These are phyloP conservation scores for Vaccinium macrocarpon DNA, from an alignment of 148 eudicot species.

Conservation along the genomic window DNA sequence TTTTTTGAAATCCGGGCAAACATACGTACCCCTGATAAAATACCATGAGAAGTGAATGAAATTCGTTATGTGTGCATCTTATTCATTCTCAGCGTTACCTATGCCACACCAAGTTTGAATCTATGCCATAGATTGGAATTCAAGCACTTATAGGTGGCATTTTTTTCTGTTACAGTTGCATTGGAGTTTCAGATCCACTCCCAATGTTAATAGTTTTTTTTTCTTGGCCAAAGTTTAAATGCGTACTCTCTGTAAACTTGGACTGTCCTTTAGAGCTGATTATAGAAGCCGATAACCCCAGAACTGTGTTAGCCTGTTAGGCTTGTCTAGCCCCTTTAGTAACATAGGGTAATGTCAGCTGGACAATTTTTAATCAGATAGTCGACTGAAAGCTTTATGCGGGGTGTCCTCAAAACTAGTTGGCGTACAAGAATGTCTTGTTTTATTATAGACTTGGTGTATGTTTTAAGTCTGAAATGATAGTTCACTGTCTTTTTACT, in stretches of 20 bases:
- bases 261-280: background rate
- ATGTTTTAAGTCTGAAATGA: background rate
- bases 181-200: background rate
- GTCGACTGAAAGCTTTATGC: background rate
- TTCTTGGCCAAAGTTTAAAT: background rate
- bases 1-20: background rate
- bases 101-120: background rate
- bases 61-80: background rate
- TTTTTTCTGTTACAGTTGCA: background rate
- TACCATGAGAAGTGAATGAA: background rate
- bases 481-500: background rate
- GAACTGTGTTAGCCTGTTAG: background rate
- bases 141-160: background rate
- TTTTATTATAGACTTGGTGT: background rate
- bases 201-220: too few species aligned
- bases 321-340: background rate
- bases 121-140: background rate
- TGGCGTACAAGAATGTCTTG: background rate
- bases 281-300: background rate
- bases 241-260: background rate
- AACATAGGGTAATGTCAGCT: background rate
- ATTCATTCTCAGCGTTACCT: background rate
- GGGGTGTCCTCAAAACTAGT: slow-evolving; percentile 1
- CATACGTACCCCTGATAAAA: background rate
- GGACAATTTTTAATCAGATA: background rate